Conservation (phyloP, 2,329 filamentous ascomycete genomes). For the Dactylellina drechsleri region DNA sequence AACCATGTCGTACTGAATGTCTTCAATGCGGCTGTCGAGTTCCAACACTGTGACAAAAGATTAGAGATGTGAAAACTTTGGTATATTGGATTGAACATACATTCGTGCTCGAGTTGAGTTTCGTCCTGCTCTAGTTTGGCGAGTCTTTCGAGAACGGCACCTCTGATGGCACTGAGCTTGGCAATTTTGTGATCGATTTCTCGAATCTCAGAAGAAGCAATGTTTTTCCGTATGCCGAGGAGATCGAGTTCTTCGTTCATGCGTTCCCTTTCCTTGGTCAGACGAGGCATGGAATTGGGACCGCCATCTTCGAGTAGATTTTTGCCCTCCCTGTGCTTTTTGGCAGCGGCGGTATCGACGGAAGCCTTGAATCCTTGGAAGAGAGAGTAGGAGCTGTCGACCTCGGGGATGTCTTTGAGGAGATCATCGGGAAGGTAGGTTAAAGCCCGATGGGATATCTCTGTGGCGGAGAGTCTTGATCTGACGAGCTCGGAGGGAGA, state of each 20-base stretch:
- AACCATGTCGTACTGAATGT: slow-evolving; percentile 69
- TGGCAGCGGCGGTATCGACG: slow-evolving; percentile 72
- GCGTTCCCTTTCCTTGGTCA: slow-evolving; percentile 81
- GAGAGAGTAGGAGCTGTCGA: slow-evolving; percentile 85
- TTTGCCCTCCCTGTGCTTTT: slow-evolving; percentile 63
- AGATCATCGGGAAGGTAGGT: slow-evolving; percentile 90
- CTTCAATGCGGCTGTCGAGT: slow-evolving; percentile 71
- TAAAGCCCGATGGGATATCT: slow-evolving; percentile 93
- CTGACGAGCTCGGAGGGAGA: slow-evolving; percentile 94
- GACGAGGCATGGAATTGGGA: slow-evolving; percentile 69
- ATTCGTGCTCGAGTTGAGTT: slow-evolving; percentile 85
- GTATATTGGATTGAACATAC: slow-evolving; percentile 65
- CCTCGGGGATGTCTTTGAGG: slow-evolving; percentile 85
- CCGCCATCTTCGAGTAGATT: slow-evolving; percentile 54
- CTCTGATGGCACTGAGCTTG: slow-evolving; percentile 90
- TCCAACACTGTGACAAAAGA: slow-evolving; percentile 64
- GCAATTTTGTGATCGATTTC: slow-evolving; percentile 98
- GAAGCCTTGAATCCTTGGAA: slow-evolving; percentile 97
- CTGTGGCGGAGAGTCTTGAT: slow-evolving; percentile 85
- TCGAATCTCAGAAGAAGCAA: slow-evolving; percentile 94
- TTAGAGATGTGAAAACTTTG: neutral
- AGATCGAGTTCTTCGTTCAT: slow-evolving; percentile 89
- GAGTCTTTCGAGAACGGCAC: slow-evolving; percentile 86
- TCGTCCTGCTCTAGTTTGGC: slow-evolving; percentile 91
- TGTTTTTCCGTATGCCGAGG: slow-evolving; percentile 91